Base-by-base conservation (phyloP, 768 basidiomycete species). In the Calocera cornea region DNA sequence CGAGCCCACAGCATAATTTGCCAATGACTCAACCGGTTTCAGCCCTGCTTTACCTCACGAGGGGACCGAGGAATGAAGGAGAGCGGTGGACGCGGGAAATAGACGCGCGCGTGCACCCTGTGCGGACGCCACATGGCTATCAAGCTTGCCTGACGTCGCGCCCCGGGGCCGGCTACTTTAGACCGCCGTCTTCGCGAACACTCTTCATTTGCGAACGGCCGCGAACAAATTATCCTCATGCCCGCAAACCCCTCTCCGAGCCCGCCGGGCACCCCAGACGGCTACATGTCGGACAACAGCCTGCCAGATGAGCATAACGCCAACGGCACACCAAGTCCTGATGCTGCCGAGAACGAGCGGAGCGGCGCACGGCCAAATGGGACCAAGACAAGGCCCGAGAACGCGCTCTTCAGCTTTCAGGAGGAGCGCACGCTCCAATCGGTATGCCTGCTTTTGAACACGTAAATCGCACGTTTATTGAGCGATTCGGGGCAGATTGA, bases 281-380 rank as follows among this genome's bases (percentile, higher is more conserved):
- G 54, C 24, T 60, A 60, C 54, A 60, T 60, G 54, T 60, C 54
- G 24, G 54, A 60, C 54, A 29, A 60, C 54, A 60, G 54, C 54
- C 5, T 14, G 10, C 40, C 44, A 27, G 54, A 60, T 19, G 54
- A 47, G 19, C 44, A 60, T 33, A 33, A 33, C 27, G 31, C 14
- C 31, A 12, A 60, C 16, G 11, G 49, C 22, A 27, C 54, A 60
- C 8, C 31, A 22, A n/a, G 54, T 16, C 54, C 14, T 14, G 36
- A 38, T 38, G 36, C 36, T 38, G 36, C 14, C 54, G 24, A 14
- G 27, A 29, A 27, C 31, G 27, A 60, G 31, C 54, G 31, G 3
- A 47, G 31, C 27, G 54, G 54, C 10, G 44, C 44, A 19, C 54
- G 54, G 31, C 14, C 54, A 10, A 60, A 60, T 22, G 54, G 54